Percentiles rank a stretch among this genome's conserved stretches.
These are phyloP conservation scores for Alternaria infectoria DNA, from an alignment of 2,329 filamentous ascomycete genomes.

Conservation along the genomic window DNA sequence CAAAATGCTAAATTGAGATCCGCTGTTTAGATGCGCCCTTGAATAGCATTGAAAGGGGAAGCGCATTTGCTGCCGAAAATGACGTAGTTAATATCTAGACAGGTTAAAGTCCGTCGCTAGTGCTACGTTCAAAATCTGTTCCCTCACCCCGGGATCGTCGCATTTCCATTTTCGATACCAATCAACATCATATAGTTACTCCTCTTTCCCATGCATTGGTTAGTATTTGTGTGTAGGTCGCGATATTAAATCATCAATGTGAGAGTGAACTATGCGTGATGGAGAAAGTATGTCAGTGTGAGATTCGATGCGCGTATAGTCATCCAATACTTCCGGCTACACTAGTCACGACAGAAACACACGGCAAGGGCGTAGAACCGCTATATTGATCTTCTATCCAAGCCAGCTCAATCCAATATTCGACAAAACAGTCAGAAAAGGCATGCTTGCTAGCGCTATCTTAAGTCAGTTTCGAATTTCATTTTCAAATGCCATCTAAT, in stretches of 20 bases:
- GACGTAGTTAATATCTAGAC: not conserved
- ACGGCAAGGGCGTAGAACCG: not conserved
- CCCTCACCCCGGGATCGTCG: not conserved
- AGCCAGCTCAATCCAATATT: not conserved
- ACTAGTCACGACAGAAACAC: not conserved
- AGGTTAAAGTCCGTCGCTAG: not conserved
- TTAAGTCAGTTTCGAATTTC: not conserved
- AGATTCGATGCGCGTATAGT: not conserved
- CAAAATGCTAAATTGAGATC: not conserved
- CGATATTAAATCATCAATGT: not conserved
- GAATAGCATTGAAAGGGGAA: not conserved
- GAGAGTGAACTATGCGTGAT: not conserved
- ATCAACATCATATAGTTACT: not conserved
- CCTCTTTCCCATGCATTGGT: not conserved
- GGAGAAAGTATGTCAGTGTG: not conserved
- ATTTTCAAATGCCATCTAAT: not conserved
- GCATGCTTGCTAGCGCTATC: not conserved
- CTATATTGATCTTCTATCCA: conserved; percentile 2
- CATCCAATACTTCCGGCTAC: not conserved
- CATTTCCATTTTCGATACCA: not conserved
- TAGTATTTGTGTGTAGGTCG: not conserved
- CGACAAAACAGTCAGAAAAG: not conserved
- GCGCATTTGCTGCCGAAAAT: not conserved
- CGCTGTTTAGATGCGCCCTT: not conserved
- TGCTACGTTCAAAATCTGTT: not conserved